Conservation (phyloP, 1,284 basidiomycete species). For the Ceratobasidium sp. region DNA sequence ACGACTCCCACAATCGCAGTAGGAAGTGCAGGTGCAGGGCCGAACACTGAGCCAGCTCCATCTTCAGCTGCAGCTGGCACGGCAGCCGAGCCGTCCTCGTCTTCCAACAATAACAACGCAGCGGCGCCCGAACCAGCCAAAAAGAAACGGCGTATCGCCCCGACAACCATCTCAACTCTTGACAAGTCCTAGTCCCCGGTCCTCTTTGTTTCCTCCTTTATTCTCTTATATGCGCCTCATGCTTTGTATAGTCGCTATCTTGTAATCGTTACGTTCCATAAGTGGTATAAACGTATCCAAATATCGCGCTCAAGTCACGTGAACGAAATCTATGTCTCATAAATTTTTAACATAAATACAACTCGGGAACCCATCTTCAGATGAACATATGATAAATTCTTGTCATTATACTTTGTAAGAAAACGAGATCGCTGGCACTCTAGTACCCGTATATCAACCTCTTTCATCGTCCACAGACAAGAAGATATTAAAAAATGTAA, state of each 20-base stretch:
- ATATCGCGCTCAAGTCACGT: too few relatives aligned
- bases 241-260: conserved; percentile 27
- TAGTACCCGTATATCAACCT: background rate
- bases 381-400: background rate
- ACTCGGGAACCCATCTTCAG: background rate
- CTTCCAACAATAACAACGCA: background rate
- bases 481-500: background rate
- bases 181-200: conserved; percentile 16
- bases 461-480: background rate
- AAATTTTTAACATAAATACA: background rate
- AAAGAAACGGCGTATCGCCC: conserved; percentile 43
- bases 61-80: background rate
- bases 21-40: background rate
- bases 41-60: background rate
- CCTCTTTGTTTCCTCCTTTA: background rate
- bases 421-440: background rate
- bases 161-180: conserved; percentile 37
- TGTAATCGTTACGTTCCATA: conserved; percentile 2
- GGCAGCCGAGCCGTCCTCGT: background rate
- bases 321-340: too few relatives aligned
- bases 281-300: conserved; percentile 1
- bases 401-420: conserved; percentile 25
- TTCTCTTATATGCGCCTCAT: background rate
- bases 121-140: conserved; percentile 33
- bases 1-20: background rate